Base-by-base conservation (phyloP, 2,329 filamentous ascomycete genomes). In the Arachnomyces sp. region DNA sequence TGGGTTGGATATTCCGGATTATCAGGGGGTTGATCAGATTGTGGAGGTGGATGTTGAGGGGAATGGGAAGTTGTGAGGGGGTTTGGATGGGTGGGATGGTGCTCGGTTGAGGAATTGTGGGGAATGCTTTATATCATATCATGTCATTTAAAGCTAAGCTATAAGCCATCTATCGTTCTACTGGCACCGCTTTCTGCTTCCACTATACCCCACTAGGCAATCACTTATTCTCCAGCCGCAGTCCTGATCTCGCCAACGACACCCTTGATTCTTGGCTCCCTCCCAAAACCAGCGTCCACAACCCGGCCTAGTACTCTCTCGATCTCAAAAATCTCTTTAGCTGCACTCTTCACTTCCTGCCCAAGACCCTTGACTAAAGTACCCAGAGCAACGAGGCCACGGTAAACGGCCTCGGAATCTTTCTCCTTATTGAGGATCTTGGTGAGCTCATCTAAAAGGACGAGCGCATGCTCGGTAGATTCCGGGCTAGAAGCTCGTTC, bases 21-120 rank as follows among this genome's bases (percentile, higher is more conserved):
- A 95, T 63, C 71, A 82, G 52, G 92, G 89, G 0, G 66, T 92
- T 49, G 89, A 96, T 62, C 92, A 96, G 64, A 72, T 95, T 50
- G 82, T 89, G 39, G 92, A 98, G 63, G 72, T 93, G 37, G 57
- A 54, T 28, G 61, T 64, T 38, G 54, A 63, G 52, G 53, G 55
- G 3, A 57, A 58, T 38, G 60, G 58, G 20, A 60, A 51, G 38
- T 51, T 66, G 17, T 65, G 36, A 47, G 18, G 11, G 12, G 18
- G 20, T 29, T 37, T 5, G 20, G n/a, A 31, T 8, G 29, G 14
- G 20, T 16, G n/a, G n/a, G 14, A 4, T 28, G 13, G 25, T n/a
- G 8, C 7, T 7, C 14, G 5, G 8, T 15, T 13, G 25, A 7
- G 17, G 31, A 14, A 3, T 9, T 28, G 28, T 37, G 25, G 31